Percentiles rank a stretch among this genome's conserved stretches.
Conservation (phyloP, 2,329 filamentous ascomycete species). For the Chalara sp. region DNA sequence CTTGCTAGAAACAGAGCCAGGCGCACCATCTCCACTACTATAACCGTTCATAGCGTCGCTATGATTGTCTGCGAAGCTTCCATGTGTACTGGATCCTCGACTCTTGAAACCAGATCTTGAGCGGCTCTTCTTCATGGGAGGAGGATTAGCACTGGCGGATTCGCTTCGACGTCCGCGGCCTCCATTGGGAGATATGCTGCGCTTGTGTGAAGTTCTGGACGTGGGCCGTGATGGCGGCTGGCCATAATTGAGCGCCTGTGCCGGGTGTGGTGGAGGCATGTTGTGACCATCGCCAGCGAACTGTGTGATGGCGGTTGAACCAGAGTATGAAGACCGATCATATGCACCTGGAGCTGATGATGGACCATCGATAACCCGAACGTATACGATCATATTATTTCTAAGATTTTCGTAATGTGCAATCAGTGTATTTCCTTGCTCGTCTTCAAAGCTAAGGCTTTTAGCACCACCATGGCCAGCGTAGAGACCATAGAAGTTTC, state of each 20-base stretch:
- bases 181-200: constrained; percentile 69
- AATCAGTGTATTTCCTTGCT: constrained; percentile 82
- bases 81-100: constrained; percentile 47
- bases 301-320: constrained; percentile 43
- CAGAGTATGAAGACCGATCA: constrained; percentile 45
- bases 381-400: constrained; percentile 88
- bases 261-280: constrained; percentile 51
- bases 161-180: constrained; percentile 68
- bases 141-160: constrained; percentile 53
- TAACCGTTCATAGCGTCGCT: constrained; percentile 66
- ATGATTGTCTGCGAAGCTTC: constrained; percentile 49
- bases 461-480: constrained; percentile 62
- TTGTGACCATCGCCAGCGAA: constrained; percentile 57
- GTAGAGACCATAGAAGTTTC: constrained; percentile 98
- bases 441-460: constrained; percentile 93
- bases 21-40: constrained; percentile 80
- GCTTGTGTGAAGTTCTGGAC: constrained; percentile 65
- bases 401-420: constrained; percentile 93
- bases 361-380: constrained; percentile 68
- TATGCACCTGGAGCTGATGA: constrained; percentile 38
- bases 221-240: constrained; percentile 60
- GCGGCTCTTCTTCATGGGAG: constrained; percentile 54
- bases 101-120: constrained; percentile 63
- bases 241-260: constrained; percentile 45
- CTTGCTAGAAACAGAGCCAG: constrained; percentile 70